Conservation (phyloP, 192 early-diverging fungal species). For the Helicostylum pulchrum region DNA sequence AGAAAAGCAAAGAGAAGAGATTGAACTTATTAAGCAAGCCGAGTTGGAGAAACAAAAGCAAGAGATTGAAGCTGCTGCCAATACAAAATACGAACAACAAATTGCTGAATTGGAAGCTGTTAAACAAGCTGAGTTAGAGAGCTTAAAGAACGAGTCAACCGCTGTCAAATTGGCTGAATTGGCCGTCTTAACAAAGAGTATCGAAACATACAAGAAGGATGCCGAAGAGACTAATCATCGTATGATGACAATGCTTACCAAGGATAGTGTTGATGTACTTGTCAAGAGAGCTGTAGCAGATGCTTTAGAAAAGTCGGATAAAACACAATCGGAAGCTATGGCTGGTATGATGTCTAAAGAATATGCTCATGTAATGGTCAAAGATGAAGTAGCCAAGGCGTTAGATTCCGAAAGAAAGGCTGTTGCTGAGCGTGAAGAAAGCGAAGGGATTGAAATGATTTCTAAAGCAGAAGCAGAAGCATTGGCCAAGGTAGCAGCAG, state of each 20-base stretch:
- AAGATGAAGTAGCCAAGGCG: background rate
- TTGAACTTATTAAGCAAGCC: background rate
- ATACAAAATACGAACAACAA: background rate
- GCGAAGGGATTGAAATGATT: slow-evolving; percentile 15
- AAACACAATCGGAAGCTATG: background rate
- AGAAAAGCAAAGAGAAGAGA: background rate
- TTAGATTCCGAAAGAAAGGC: slow-evolving; percentile 5
- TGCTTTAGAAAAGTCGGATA: background rate
- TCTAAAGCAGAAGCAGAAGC: slow-evolving; percentile 30
- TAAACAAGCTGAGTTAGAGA: no score
- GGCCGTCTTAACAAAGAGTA: background rate
- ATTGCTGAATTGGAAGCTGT: background rate
- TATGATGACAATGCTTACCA: background rate
- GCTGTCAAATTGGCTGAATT: no score
- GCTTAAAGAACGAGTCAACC: background rate
- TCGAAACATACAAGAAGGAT: background rate
- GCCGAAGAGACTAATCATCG: background rate
- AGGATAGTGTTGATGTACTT: background rate
- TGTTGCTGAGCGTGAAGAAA: background rate
- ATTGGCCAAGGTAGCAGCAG: slow-evolving; percentile 27
- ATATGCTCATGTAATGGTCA: background rate
- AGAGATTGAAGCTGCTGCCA: background rate
- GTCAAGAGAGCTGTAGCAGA: background rate
- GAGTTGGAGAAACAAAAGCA: background rate
- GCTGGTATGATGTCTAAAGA: slow-evolving; percentile 8